Percentiles rank a stretch among this genome's conserved stretches.
These are phyloP conservation scores for Trichophyton schoenleinii DNA, from an alignment of 2,329 filamentous ascomycete species.

Conservation along the genomic window DNA sequence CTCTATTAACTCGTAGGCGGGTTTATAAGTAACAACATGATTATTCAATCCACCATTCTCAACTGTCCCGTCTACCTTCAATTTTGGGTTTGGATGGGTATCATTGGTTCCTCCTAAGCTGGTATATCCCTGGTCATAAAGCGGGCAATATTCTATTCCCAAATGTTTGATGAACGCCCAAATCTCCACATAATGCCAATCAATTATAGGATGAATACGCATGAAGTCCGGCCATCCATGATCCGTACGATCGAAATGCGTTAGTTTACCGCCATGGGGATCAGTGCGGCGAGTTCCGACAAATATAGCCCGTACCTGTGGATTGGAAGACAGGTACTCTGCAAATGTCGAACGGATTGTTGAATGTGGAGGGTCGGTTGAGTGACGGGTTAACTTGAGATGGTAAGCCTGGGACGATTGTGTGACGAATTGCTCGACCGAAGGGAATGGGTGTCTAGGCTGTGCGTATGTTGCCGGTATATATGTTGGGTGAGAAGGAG, in stretches of 20 bases:
- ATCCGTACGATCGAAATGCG: constrained; percentile 78
- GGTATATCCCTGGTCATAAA: constrained; percentile 86
- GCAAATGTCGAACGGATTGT: constrained; percentile 69
- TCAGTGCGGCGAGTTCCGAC: constrained; percentile 85
- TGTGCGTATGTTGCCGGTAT: constrained; percentile 85
- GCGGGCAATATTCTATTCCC: constrained; percentile 65
- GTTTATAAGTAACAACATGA: constrained; percentile 42
- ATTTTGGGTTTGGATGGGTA: constrained; percentile 74
- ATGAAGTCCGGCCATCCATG: constrained; percentile 83
- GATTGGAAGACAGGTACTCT: constrained; percentile 49
- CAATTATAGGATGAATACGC: constrained; percentile 87
- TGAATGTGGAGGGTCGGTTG: constrained; percentile 41
- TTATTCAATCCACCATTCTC: constrained; percentile 19
- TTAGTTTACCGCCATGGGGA: constrained; percentile 68
- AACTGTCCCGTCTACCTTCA: constrained; percentile 31
- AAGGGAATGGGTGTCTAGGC: constrained; percentile 66
- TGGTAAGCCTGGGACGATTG: constrained; percentile 55
- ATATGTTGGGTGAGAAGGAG: constrained; percentile 11
- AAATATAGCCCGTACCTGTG: constrained; percentile 61
- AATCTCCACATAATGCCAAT: constrained; percentile 93
- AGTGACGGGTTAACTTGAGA: constrained; percentile 62
- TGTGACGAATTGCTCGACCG: constrained; percentile 75
- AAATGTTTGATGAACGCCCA: constrained; percentile 71
- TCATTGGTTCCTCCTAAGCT: constrained; percentile 82
- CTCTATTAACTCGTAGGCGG: constrained; percentile 61